These are phyloP conservation scores for Handroanthus guayacan DNA, from an alignment of 257 asterid species.

Conservation along the genomic window DNA sequence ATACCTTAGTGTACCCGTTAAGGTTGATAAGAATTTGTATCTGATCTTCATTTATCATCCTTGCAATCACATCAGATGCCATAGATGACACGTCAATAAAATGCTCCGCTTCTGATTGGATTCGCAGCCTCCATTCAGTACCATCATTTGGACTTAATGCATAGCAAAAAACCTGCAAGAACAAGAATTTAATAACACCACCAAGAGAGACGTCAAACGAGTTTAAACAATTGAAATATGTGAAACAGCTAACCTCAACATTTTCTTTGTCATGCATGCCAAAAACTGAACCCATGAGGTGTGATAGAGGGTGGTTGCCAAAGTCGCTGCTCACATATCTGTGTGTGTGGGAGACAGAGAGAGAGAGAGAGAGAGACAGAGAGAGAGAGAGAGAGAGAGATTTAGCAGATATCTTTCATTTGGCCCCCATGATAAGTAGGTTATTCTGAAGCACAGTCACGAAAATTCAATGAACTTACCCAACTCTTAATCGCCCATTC, in stretches of 20 bases:
- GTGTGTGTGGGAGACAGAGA: too few species aligned
- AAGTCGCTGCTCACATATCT: conserved; percentile 99
- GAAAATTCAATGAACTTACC: conserved; percentile 56
- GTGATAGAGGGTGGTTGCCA: conserved; percentile 98
- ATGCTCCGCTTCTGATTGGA: conserved; percentile 91
- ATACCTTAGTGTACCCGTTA: conserved; percentile 97
- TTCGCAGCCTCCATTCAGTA: conserved; percentile 93
- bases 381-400: conserved; percentile 35
- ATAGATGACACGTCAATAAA: conserved; percentile 90
- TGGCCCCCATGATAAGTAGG: not conserved
- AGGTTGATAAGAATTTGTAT: conserved; percentile 96
- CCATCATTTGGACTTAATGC: conserved; percentile 96
- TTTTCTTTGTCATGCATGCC: conserved; percentile 90
- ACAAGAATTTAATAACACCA: conserved; percentile 29
- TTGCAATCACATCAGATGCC: conserved; percentile 92
- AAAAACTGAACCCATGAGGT: conserved; percentile 98
- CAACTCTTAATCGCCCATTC: conserved; percentile 78
- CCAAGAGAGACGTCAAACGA: conserved; percentile 6
- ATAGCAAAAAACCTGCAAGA: conserved; percentile 87
- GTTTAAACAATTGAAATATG: conserved; percentile 20
- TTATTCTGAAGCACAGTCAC: conserved; percentile 5
- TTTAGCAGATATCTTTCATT: conserved; percentile 1
- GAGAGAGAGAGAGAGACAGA: conserved; percentile 18
- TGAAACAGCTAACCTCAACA: conserved; percentile 72
- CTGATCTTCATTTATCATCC: conserved; percentile 90